Evolutionary conservation across 108 stramenopile genomes (phyloP), one percentile per base, ranked within the genome.

Genomic region (Nannochloropsis granulata): DNA sequence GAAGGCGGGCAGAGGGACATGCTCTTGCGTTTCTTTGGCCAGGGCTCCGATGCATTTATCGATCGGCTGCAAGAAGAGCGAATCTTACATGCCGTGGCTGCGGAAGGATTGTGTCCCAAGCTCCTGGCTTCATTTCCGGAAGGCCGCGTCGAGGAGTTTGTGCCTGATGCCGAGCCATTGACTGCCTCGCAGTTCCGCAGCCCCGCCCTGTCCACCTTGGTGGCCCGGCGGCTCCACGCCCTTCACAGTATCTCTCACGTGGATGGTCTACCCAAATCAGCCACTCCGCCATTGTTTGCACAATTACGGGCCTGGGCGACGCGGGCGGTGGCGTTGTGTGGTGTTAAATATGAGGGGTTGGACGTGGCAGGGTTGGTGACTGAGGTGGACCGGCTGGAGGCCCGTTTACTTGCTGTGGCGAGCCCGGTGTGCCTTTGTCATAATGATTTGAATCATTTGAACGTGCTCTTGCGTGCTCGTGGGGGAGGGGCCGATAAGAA

Each of bases 401-500:
- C 86, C 23, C 86, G 82, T 23, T 79, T 86, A 23, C 71, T 23
- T n/a, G 78, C 25, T 21, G 24, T 78, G 12, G 21, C 43, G 13
- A 84, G 43, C 78, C 83, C 83, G 44, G 24, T 23, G 19, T 87
- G 86, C 14, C 87, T 92, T 85, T 92, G 91, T 87, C 92, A 92
- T 84, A 92, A 92, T 86, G 92, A 92, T 83, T 43, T 92, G 34
- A 89, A 91, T 24, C 44, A 56, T 24, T 87, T 85, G 16, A 90
- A 90, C 56, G 34, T 90, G 12, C 87, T 90, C 79, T 24, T 43
- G 9, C 43, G 84, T 23, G n/a, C 11, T n/a, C 56, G 21, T 11
- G 56, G 56, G n/a, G 21, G n/a, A 3, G 11, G 7, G 16, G n/a
- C 56, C 56, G 16, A 16, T 16, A n/a, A 71, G 56, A n/a, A 10